Evolutionary conservation across 1,284 basidiomycete species (phyloP).

Genomic region (Leccinum fuscescens): DNA sequence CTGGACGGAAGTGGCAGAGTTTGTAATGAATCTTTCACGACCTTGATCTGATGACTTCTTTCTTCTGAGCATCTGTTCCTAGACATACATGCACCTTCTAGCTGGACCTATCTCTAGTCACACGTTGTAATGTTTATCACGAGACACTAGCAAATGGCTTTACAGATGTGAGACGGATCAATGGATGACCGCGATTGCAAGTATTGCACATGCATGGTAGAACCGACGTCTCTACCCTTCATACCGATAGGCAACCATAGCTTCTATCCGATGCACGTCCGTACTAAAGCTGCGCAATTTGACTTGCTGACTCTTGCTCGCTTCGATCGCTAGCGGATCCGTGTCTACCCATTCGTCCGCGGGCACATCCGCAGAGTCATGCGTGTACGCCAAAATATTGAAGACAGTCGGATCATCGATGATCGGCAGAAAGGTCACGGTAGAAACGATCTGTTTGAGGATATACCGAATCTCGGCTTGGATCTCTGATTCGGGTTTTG

Average conservation of each 20-base stretch:
- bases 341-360: constrained; percentile 93
- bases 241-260: constrained; percentile 84
- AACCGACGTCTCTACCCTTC: constrained; percentile 43
- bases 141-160: not conserved
- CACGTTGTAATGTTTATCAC: constrained; percentile 6
- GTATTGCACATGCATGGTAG: not conserved
- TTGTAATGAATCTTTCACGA: constrained; percentile 41
- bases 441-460: constrained; percentile 97
- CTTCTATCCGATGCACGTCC: constrained; percentile 87
- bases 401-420: constrained; percentile 94
- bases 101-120: constrained; percentile 5
- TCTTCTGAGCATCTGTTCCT: not conserved
- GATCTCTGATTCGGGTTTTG: constrained; percentile 87
- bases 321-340: constrained; percentile 92
- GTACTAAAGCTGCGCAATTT: constrained; percentile 89
- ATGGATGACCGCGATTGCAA: not conserved
- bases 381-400: constrained; percentile 94
- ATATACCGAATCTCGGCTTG: constrained; percentile 97
- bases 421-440: constrained; percentile 93
- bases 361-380: constrained; percentile 83
- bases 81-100: not conserved
- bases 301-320: constrained; percentile 95
- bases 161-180: not conserved
- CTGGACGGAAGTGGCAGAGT: constrained; percentile 60
- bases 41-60: constrained; percentile 6